Percentiles rank a stretch among this genome's conserved stretches.
phyloP scores from a whole-genome alignment of 2,329 filamentous ascomycete species.

The Tolypocladium guangdongense region DNA sequence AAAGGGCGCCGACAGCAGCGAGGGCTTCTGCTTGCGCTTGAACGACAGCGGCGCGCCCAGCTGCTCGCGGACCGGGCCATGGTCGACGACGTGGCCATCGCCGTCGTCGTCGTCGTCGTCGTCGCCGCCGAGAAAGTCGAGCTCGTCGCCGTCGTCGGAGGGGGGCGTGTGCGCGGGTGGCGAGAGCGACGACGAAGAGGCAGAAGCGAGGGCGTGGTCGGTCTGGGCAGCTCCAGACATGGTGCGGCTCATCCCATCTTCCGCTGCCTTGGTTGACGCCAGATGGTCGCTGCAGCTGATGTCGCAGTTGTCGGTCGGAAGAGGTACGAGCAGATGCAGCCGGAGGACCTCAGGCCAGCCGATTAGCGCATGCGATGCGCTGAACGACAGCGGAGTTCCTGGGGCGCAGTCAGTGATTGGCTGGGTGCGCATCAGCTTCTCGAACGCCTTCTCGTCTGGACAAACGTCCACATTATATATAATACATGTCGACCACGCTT shows the following conservation, averaged over 20 bases:
- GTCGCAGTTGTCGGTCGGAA: not conserved
- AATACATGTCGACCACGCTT: not conserved
- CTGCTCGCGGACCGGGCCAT: slow-evolving; percentile 44
- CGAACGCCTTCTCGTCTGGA: not conserved
- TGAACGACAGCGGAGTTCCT: not conserved
- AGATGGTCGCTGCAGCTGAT: not conserved
- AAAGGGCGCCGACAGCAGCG: slow-evolving; percentile 32
- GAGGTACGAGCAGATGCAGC: no score
- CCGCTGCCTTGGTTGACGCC: slow-evolving; percentile 1
- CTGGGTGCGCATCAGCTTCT: not conserved
- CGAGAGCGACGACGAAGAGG: slow-evolving; percentile 23
- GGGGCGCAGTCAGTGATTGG: not conserved
- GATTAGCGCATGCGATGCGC: not conserved
- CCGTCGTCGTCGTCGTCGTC: slow-evolving; percentile 24
- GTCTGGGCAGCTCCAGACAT: slow-evolving; percentile 28
- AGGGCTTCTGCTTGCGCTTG: slow-evolving; percentile 55
- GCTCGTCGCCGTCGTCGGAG: slow-evolving; percentile 33
- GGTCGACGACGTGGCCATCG: slow-evolving; percentile 28
- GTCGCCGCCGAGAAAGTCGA: slow-evolving; percentile 28
- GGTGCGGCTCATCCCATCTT: slow-evolving; percentile 28
- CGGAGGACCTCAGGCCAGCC: not conserved
- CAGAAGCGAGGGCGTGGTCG: slow-evolving; percentile 20
- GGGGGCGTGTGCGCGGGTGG: slow-evolving; percentile 14
- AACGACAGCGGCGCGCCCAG: slow-evolving; percentile 51
- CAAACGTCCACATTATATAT: no score